Conservation (phyloP, 2,329 filamentous ascomycete genomes). For the Fusarium transvaalense region DNA sequence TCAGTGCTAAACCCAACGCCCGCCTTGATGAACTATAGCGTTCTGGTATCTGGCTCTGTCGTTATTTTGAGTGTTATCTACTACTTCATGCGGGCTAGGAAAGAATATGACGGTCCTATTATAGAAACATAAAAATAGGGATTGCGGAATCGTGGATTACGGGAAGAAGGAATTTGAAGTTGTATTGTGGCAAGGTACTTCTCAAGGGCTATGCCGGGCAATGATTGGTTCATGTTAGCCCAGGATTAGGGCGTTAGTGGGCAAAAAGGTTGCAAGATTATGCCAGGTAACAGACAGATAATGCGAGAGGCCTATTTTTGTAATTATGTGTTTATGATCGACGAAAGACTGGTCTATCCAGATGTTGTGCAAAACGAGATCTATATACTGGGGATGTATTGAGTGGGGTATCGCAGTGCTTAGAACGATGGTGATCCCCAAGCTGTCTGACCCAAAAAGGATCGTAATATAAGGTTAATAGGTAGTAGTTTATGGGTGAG, state of each 20-base stretch:
- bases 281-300: not conserved
- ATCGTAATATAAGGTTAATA: not conserved
- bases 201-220: not conserved
- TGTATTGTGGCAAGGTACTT: not conserved
- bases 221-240: not conserved
- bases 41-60: constrained; percentile 57
- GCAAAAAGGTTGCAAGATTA: not conserved
- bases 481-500: not conserved
- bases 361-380: not conserved
- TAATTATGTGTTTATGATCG: not conserved
- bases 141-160: not conserved
- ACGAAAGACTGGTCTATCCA: not conserved
- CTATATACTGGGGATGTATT: not conserved
- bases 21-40: constrained; percentile 59
- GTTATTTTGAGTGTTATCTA: constrained; percentile 57
- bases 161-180: not conserved
- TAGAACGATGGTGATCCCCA: not conserved
- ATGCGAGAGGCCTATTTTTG: not conserved
- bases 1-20: constrained; percentile 39
- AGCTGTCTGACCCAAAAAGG: not conserved
- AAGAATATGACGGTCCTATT: constrained; percentile 58
- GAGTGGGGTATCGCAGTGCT: not conserved
- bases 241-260: not conserved
- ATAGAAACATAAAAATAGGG: not conserved
- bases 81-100: constrained; percentile 56